phyloP scores from a whole-genome alignment of 2,329 filamentous ascomycete species.

The Aspergillus transmontanensis region DNA sequence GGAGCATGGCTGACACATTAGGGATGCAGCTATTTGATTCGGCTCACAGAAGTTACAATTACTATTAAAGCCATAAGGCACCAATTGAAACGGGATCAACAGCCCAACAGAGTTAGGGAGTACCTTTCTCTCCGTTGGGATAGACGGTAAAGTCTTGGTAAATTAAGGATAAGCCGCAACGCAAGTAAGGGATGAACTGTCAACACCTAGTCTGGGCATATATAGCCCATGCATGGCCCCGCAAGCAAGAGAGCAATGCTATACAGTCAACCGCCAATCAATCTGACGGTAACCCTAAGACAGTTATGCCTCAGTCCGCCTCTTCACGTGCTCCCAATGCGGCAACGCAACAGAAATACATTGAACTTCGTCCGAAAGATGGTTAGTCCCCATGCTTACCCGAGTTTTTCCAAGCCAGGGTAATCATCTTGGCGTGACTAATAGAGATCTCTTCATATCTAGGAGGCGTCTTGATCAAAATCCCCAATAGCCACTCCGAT shows the following conservation, averaged over 20 bases:
- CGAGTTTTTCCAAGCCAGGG: no score
- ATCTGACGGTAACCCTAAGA: background rate
- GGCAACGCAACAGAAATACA: background rate
- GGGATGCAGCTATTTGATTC: no score
- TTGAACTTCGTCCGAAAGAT: slow-evolving; percentile 8
- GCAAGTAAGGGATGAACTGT: background rate
- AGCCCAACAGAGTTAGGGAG: no score
- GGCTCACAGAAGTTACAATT: no score
- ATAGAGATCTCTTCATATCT: no score
- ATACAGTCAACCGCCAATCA: background rate
- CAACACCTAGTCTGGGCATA: background rate
- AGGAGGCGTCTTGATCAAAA: slow-evolving; percentile 6
- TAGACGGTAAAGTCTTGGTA: background rate
- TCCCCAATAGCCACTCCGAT: background rate
- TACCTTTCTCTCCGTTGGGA: background rate
- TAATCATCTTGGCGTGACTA: background rate
- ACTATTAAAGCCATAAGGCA: no score
- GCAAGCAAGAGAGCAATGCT: background rate
- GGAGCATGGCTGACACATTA: no score
- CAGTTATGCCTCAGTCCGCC: background rate
- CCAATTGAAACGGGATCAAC: no score
- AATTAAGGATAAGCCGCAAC: background rate
- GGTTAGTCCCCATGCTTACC: background rate
- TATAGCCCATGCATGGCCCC: background rate
- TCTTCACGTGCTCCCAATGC: background rate